A percentile compares a stretch with the other conserved stretches of the same genome.
These are phyloP conservation scores for Trichomonascaceae sp. DNA, from an alignment of 1,139 yeast species.

Conservation along the genomic window DNA sequence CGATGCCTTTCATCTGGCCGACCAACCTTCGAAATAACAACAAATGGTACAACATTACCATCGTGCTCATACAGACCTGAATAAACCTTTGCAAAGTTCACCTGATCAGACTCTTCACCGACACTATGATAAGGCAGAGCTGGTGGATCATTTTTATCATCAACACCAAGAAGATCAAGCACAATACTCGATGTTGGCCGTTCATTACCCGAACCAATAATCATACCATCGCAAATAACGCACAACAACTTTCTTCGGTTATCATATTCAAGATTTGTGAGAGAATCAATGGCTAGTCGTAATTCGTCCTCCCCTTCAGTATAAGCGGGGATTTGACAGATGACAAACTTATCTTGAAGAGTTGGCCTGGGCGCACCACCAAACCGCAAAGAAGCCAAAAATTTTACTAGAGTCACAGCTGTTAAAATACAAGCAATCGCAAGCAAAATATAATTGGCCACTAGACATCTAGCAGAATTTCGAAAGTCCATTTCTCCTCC, in stretches of 20 bases:
- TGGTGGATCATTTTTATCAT: conserved; percentile 34
- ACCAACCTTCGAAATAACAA: conserved; percentile 38
- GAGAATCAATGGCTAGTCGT: conserved; percentile 37
- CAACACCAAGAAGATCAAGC: conserved; percentile 37
- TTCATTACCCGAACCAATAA: conserved; percentile 39
- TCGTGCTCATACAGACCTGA: conserved; percentile 38
- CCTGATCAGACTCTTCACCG: conserved; percentile 36
- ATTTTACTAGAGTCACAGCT: conserved; percentile 35
- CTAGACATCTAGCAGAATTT: conserved; percentile 35
- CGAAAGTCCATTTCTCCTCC: conserved; percentile 35
- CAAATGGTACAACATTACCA: conserved; percentile 37
- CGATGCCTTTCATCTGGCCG: conserved; percentile 30
- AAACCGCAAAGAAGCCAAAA: conserved; percentile 35
- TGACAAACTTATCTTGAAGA: conserved; percentile 35
- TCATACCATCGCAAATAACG: conserved; percentile 38
- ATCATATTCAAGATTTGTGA: conserved; percentile 35
- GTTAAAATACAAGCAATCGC: conserved; percentile 35
- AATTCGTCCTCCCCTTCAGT: conserved; percentile 38
- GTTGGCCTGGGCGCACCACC: conserved; percentile 34
- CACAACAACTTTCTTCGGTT: conserved; percentile 35
- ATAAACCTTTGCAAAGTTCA: conserved; percentile 37
- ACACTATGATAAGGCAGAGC: conserved; percentile 34
- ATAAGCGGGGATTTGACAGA: conserved; percentile 39
- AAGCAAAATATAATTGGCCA: conserved; percentile 35
- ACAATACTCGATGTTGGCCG: conserved; percentile 38